phyloP scores from a whole-genome alignment of 768 basidiomycete species.

The Hypholoma fasciculare region DNA sequence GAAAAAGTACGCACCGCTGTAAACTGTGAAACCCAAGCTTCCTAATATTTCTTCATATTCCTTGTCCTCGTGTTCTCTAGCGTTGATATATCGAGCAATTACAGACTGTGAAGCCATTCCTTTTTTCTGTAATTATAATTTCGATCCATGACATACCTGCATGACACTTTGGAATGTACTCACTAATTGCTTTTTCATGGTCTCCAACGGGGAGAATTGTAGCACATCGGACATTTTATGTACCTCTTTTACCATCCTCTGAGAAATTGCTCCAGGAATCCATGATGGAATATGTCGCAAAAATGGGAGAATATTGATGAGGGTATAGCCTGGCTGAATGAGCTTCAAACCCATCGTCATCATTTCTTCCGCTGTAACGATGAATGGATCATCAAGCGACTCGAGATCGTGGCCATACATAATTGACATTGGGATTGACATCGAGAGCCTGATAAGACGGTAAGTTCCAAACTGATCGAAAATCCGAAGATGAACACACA shows the following conservation, averaged over 20 bases:
- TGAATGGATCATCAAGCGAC: constrained; percentile 11
- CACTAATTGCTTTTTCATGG: constrained; percentile 4
- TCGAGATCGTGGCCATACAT: constrained; percentile 18
- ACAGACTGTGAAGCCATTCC: constrained; percentile 1
- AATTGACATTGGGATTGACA: constrained; percentile 10
- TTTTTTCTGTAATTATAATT: background rate
- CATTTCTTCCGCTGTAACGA: constrained; percentile 7
- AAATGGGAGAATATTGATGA: constrained; percentile 13
- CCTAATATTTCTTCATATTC: constrained; percentile 8
- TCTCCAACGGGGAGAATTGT: constrained; percentile 11
- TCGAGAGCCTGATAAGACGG: constrained; percentile 6
- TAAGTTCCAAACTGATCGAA: too few relatives aligned
- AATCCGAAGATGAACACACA: background rate
- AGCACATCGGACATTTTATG: constrained; percentile 1
- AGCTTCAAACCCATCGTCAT: background rate
- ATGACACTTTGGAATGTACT: background rate
- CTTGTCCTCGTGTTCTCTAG: background rate
- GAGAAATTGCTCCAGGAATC: constrained; percentile 10
- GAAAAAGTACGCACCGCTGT: constrained; percentile 4
- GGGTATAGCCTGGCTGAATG: constrained; percentile 9
- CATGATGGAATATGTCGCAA: constrained; percentile 13
- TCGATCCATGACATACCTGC: too few relatives aligned
- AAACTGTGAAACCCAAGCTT: constrained; percentile 9
- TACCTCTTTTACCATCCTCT: constrained; percentile 2
- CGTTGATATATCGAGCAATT: constrained; percentile 1